These are phyloP conservation scores for Cryomyces antarcticus DNA, from an alignment of 495 filamentous ascomycete species.

Conservation along the genomic window DNA sequence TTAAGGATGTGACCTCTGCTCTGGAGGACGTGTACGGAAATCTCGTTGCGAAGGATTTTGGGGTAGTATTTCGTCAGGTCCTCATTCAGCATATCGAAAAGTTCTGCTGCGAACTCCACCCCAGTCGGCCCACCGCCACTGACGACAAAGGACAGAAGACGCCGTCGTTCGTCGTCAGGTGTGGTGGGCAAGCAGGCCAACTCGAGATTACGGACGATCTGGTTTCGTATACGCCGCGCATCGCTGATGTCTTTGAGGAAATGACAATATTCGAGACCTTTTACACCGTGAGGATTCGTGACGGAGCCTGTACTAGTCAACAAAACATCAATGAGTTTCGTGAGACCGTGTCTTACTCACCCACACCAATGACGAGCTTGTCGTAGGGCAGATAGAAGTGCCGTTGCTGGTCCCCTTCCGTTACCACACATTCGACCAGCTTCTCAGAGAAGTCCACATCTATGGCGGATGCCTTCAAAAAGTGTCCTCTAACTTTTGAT, in stretches of 20 bases:
- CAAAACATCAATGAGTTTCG: not conserved
- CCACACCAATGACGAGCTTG: constrained; percentile 90
- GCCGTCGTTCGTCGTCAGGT: constrained; percentile 65
- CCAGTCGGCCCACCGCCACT: constrained; percentile 92
- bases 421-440: constrained; percentile 67
- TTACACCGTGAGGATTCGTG: constrained; percentile 89
- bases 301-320: constrained; percentile 37
- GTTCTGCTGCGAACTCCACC: constrained; percentile 91
- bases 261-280: constrained; percentile 83
- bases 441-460: constrained; percentile 82
- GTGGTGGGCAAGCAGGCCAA: constrained; percentile 85
- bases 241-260: constrained; percentile 90
- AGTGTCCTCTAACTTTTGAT: constrained; percentile 60
- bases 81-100: constrained; percentile 92
- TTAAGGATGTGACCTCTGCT: constrained; percentile 87
- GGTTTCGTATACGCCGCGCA: constrained; percentile 70
- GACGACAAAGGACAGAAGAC: constrained; percentile 83
- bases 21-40: constrained; percentile 94
- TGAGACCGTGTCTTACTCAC: constrained; percentile 20
- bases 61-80: constrained; percentile 73
- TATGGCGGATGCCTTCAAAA: constrained; percentile 65
- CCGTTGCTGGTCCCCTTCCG: constrained; percentile 39
- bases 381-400: constrained; percentile 95
- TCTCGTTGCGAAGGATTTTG: constrained; percentile 77
- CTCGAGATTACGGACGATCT: constrained; percentile 82